phyloP scores from a whole-genome alignment of 345 rosid genomes.

The Sonneratia alba region DNA sequence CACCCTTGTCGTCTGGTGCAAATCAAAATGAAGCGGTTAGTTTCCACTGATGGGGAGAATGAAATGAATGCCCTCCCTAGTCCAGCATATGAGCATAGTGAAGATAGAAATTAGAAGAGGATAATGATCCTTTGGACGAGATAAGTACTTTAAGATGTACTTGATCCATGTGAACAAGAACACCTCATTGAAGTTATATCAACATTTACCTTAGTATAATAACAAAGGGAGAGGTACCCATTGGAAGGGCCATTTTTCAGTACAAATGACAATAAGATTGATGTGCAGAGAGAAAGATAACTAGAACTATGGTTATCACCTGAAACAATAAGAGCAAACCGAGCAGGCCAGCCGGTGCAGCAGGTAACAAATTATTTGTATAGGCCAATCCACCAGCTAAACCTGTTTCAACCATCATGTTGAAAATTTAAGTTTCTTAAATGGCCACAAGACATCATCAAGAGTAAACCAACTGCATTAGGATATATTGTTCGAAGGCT shows the following conservation, averaged over 20 bases:
- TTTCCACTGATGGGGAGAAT: conserved; percentile 10
- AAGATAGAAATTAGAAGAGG: not conserved
- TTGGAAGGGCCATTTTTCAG: not conserved
- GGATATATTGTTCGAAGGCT: not conserved
- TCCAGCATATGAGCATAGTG: not conserved
- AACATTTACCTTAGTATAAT: not conserved
- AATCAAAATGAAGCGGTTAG: conserved; percentile 7
- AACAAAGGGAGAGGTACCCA: not conserved
- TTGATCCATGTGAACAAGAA: not conserved
- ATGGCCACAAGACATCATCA: not conserved
- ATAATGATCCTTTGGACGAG: not conserved
- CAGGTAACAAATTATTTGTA: conserved; percentile 48
- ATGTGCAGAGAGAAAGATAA: not conserved
- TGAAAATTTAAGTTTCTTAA: not conserved
- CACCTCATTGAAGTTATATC: not conserved
- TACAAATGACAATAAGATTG: not conserved
- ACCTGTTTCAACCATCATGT: conserved; percentile 25
- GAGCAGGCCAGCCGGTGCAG: conserved; percentile 61
- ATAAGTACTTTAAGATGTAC: not conserved
- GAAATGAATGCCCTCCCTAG: not conserved
- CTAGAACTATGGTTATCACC: conserved; percentile 19
- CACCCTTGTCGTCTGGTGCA: conserved; percentile 60
- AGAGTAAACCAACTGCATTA: not conserved
- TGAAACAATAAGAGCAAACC: conserved; percentile 64
- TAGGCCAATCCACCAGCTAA: conserved; percentile 54